Conservation (phyloP, 805 yeast genomes). For the Candida mattraensis region DNA sequence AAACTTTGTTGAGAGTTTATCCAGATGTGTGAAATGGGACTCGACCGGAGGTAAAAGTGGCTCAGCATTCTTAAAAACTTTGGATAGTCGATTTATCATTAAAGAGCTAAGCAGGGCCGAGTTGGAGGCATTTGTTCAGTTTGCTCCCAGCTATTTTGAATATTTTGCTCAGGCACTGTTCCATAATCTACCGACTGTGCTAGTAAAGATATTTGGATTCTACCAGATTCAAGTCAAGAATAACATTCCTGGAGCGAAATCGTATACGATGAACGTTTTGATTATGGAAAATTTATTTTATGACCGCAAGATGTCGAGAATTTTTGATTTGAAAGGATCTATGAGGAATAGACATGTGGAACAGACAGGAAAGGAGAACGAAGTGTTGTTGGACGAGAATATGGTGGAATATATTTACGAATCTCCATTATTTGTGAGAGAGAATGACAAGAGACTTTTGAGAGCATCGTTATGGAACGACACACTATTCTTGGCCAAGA, state of each 20-base stretch:
- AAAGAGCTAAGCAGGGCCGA: constrained; percentile 88
- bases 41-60: constrained; percentile 97
- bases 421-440: constrained; percentile 90
- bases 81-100: constrained; percentile 85
- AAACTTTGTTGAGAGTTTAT: constrained; percentile 80
- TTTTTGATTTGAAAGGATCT: constrained; percentile 95
- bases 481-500: constrained; percentile 86
- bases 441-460: constrained; percentile 81
- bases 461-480: constrained; percentile 94
- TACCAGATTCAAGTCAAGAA: constrained; percentile 90
- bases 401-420: constrained; percentile 98
- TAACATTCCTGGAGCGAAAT: constrained; percentile 64
- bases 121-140: constrained; percentile 87
- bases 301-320: constrained; percentile 74
- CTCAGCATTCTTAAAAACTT: constrained; percentile 86
- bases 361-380: constrained; percentile 94
- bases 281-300: constrained; percentile 96
- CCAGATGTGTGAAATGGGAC: constrained; percentile 95
- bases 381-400: constrained; percentile 91
- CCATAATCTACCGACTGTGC: constrained; percentile 91
- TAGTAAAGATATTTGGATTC: constrained; percentile 94
- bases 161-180: constrained; percentile 94
- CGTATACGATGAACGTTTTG: constrained; percentile 82
- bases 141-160: constrained; percentile 96
- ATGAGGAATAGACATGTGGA: constrained; percentile 97